Conservation (phyloP, 345 rosid species). For the Gossypium sturtianum region DNA sequence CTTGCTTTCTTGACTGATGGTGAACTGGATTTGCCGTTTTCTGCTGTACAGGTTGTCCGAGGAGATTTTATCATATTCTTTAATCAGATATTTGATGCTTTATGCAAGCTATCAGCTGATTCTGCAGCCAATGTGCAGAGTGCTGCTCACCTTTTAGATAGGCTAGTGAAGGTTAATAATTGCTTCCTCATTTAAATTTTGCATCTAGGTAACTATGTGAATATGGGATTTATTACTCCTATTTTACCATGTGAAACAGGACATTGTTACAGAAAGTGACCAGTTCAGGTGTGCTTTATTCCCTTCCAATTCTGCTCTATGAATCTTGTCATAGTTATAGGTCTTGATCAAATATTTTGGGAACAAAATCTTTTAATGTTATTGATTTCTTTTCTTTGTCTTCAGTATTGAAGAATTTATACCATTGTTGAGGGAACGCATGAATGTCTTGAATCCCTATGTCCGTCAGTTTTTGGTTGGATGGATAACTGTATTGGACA, state of each 20-base stretch:
- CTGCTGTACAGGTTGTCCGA: conserved; percentile 77
- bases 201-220: background rate
- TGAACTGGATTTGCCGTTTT: conserved; percentile 17
- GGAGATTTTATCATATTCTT: conserved; percentile 97
- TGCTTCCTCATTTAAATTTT: background rate
- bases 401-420: conserved; percentile 98
- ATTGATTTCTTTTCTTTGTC: conserved; percentile 19
- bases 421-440: conserved; percentile 92
- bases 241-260: conserved; percentile 53
- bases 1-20: background rate
- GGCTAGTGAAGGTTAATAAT: conserved; percentile 80
- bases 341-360: background rate
- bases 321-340: conserved; percentile 2
- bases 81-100: conserved; percentile 89
- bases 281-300: conserved; percentile 77
- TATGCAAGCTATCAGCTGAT: conserved; percentile 96
- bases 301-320: conserved; percentile 3
- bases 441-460: conserved; percentile 89
- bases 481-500: conserved; percentile 98
- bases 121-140: conserved; percentile 97
- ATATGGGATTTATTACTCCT: conserved; percentile 13
- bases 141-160: conserved; percentile 97
- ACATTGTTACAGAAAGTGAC: conserved; percentile 98
- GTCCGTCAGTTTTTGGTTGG: conserved; percentile 99
- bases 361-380: conserved; percentile 1